Conservation (phyloP, 352 stramenopile genomes). For the Phytophthora crassamura region DNA sequence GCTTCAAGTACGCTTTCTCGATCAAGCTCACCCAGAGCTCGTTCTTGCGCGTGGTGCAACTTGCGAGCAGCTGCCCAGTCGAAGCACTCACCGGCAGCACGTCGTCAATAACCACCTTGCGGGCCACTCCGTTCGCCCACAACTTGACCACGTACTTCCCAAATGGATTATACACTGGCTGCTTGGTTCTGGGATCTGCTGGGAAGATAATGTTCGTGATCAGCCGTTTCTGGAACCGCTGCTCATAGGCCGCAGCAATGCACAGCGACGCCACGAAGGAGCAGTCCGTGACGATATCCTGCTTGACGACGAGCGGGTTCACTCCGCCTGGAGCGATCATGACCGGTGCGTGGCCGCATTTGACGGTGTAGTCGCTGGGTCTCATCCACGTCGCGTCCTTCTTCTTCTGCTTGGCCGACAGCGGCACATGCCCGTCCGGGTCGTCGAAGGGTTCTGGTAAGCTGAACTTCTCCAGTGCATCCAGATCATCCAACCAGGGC, state of each 20-base stretch:
- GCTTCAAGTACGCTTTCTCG: constrained; percentile 99
- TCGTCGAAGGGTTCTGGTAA: constrained; percentile 64
- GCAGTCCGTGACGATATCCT: constrained; percentile 93
- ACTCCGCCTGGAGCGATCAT: constrained; percentile 72
- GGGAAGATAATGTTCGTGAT: constrained; percentile 97
- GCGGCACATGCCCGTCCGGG: constrained; percentile 65
- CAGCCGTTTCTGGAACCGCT: constrained; percentile 89
- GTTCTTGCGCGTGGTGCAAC: constrained; percentile 80
- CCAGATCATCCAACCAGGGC: constrained; percentile 78
- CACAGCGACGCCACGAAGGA: constrained; percentile 94
- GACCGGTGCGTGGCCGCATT: constrained; percentile 57
- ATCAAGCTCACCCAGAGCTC: constrained; percentile 96
- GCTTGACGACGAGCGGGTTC: constrained; percentile 80
- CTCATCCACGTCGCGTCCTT: constrained; percentile 74
- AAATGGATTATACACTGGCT: constrained; percentile 87
- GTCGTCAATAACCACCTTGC: constrained; percentile 97
- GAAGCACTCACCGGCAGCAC: constrained; percentile 88
- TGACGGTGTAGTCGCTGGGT: constrained; percentile 58
- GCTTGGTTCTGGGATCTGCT: constrained; percentile 73
- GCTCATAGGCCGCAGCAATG: constrained; percentile 92
- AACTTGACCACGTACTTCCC: constrained; percentile 98
- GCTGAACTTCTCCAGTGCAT: constrained; percentile 65
- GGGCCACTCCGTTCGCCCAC: constrained; percentile 94
- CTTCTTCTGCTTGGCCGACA: constrained; percentile 76
- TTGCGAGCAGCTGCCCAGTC: constrained; percentile 81